Evolutionary conservation across 139 green algal genomes (phyloP).

Genomic region (Closterium sp.): DNA sequence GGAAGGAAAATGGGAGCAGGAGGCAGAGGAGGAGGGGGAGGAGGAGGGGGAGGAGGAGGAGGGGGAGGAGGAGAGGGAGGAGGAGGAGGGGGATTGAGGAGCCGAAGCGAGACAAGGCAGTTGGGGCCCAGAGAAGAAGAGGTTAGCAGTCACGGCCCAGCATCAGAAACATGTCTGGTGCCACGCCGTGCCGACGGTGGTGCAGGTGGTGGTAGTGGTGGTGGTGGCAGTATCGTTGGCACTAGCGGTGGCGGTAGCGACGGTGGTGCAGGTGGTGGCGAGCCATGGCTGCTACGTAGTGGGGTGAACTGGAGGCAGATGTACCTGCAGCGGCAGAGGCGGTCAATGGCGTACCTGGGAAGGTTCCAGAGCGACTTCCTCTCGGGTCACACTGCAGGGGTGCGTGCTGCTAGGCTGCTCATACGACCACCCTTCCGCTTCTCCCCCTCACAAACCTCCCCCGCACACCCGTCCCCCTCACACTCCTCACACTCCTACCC

Average conservation of each 20-base stretch:
- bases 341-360: constrained; percentile 2
- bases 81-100: not conserved
- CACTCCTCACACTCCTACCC: not conserved
- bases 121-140: not conserved
- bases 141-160: not conserved
- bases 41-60: not conserved
- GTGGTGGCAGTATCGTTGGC: too few species aligned
- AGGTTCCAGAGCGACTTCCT: constrained; percentile 37
- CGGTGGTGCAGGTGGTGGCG: not conserved
- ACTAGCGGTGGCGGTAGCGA: not conserved
- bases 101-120: not conserved
- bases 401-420: constrained; percentile 21
- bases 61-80: not conserved
- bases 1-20: not conserved
- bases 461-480: not conserved
- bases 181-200: not conserved
- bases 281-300: too few species aligned
- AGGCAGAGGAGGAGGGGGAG: not conserved
- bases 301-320: constrained; percentile 18
- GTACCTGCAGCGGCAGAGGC: constrained; percentile 32
- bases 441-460: not conserved
- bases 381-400: constrained; percentile 26
- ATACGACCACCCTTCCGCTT: not conserved
- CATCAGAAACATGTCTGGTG: not conserved
- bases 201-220: not conserved